These are phyloP conservation scores for Lenzites betulinus DNA, from an alignment of 768 basidiomycete species.

Conservation along the genomic window DNA sequence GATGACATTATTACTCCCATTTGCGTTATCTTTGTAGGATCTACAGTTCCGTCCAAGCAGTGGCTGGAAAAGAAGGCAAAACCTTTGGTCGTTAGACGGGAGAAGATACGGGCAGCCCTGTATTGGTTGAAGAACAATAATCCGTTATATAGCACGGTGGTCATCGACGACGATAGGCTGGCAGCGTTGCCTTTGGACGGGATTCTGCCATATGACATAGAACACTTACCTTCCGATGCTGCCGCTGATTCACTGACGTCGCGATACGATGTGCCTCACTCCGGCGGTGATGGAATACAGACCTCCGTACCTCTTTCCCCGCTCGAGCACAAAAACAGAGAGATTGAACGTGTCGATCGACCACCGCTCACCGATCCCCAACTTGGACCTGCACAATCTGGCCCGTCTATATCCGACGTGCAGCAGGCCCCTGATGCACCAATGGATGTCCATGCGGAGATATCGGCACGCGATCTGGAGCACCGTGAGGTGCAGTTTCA, in stretches of 20 bases:
- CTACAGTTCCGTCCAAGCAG: constrained; percentile 22
- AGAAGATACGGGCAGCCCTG: not conserved
- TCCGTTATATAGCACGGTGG: not conserved
- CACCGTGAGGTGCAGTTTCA: not conserved
- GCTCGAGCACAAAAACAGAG: too few relatives aligned
- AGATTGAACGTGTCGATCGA: too few relatives aligned
- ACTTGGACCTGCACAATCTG: too few relatives aligned
- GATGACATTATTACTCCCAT: constrained; percentile 38
- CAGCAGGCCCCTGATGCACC: not conserved
- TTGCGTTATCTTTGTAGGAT: constrained; percentile 45
- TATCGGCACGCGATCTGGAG: not conserved
- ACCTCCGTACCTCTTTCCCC: too few relatives aligned
- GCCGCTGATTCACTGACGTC: not conserved
- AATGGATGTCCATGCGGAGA: not conserved
- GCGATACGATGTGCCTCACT: not conserved
- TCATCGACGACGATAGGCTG: not conserved
- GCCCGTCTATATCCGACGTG: too few relatives aligned
- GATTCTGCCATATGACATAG: not conserved
- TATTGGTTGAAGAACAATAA: not conserved
- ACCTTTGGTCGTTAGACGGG: not conserved
- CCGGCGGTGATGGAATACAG: too few relatives aligned
- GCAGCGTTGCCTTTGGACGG: not conserved
- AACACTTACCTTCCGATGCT: not conserved
- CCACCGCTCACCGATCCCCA: too few relatives aligned
- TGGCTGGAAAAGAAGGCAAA: not conserved